Percentiles rank a stretch among this genome's conserved stretches.
phyloP scores from a whole-genome alignment of 495 filamentous ascomycete genomes.

The Xylaria venustula region DNA sequence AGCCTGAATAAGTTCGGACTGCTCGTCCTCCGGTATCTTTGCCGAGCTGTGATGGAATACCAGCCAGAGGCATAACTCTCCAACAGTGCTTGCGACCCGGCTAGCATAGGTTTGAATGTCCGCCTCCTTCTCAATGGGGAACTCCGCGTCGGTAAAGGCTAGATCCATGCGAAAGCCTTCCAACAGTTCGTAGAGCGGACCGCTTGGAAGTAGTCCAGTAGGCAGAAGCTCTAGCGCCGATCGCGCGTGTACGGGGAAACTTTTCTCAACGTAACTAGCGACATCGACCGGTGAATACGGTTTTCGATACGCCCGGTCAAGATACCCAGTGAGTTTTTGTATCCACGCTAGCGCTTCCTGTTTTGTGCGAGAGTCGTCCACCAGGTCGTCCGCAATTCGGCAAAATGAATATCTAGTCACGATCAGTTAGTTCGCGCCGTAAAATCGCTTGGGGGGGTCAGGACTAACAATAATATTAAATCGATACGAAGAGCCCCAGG shows the following conservation, averaged over 20 bases:
- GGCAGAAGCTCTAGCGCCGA: slow-evolving; percentile 56
- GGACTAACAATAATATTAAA: slow-evolving; percentile 56
- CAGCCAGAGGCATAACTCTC: slow-evolving; percentile 60
- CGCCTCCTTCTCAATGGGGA: slow-evolving; percentile 53
- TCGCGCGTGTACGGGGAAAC: slow-evolving; percentile 48
- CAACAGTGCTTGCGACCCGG: slow-evolving; percentile 66
- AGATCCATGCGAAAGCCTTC: slow-evolving; percentile 64
- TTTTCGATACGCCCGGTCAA: slow-evolving; percentile 41
- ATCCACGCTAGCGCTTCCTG: slow-evolving; percentile 52
- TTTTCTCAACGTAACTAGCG: slow-evolving; percentile 33
- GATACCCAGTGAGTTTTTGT: slow-evolving; percentile 46
- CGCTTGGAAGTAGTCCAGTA: slow-evolving; percentile 44
- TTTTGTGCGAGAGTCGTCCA: slow-evolving; percentile 54
- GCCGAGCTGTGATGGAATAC: slow-evolving; percentile 53
- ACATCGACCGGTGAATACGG: slow-evolving; percentile 12
- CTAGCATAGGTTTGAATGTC: slow-evolving; percentile 58
- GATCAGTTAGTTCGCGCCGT: slow-evolving; percentile 17
- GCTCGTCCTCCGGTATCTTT: slow-evolving; percentile 19
- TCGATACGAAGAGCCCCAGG: slow-evolving; percentile 63
- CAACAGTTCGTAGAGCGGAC: slow-evolving; percentile 58
- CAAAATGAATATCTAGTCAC: slow-evolving; percentile 67
- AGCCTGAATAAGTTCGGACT: slow-evolving; percentile 38
- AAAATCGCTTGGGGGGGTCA: not conserved
- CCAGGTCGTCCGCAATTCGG: slow-evolving; percentile 65
- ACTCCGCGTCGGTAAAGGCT: slow-evolving; percentile 39